A percentile compares a stretch with the other conserved stretches of the same genome.
Conservation (phyloP, 1,284 basidiomycete genomes). For the Termitomyces sp. region DNA sequence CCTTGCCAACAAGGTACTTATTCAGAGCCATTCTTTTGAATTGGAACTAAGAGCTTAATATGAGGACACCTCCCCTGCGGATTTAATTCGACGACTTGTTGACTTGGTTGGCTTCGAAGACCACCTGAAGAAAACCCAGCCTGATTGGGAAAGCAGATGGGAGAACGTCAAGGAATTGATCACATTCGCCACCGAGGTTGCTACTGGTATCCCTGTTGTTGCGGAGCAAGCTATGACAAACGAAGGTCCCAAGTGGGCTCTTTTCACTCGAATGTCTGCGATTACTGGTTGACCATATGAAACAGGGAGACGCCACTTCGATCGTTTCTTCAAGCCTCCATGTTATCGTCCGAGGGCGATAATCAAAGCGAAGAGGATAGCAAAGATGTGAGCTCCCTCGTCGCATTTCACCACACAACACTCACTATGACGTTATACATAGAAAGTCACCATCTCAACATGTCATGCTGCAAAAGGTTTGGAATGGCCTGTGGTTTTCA, state of each 20-base stretch:
- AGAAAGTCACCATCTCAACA: slow-evolving; percentile 83
- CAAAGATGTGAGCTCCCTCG: slow-evolving; percentile 39
- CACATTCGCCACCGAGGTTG: slow-evolving; percentile 59
- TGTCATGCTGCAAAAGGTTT: slow-evolving; percentile 90
- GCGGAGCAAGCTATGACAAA: slow-evolving; percentile 14
- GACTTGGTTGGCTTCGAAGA: slow-evolving; percentile 63
- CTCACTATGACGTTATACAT: slow-evolving; percentile 23
- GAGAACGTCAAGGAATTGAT: slow-evolving; percentile 86
- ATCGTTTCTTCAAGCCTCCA: slow-evolving; percentile 80
- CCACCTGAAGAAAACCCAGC: slow-evolving; percentile 66
- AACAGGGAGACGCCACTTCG: slow-evolving; percentile 63
- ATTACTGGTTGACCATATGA: slow-evolving; percentile 1
- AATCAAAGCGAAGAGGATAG: slow-evolving; percentile 54
- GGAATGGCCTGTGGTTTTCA: slow-evolving; percentile 86
- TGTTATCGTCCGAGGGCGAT: slow-evolving; percentile 80
- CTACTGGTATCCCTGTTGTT: slow-evolving; percentile 22
- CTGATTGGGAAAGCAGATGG: slow-evolving; percentile 75
- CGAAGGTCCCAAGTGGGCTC: slow-evolving; percentile 11
- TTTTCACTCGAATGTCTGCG: background rate
- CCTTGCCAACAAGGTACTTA: slow-evolving; percentile 49
- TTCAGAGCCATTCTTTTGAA: background rate
- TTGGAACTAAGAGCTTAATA: background rate
- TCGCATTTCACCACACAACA: background rate
- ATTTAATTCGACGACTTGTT: slow-evolving; percentile 61
- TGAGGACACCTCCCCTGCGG: slow-evolving; percentile 58